Percentiles rank a stretch among this genome's conserved stretches.
phyloP scores from a whole-genome alignment of 495 filamentous ascomycete genomes.

The Penicillium antarcticum region DNA sequence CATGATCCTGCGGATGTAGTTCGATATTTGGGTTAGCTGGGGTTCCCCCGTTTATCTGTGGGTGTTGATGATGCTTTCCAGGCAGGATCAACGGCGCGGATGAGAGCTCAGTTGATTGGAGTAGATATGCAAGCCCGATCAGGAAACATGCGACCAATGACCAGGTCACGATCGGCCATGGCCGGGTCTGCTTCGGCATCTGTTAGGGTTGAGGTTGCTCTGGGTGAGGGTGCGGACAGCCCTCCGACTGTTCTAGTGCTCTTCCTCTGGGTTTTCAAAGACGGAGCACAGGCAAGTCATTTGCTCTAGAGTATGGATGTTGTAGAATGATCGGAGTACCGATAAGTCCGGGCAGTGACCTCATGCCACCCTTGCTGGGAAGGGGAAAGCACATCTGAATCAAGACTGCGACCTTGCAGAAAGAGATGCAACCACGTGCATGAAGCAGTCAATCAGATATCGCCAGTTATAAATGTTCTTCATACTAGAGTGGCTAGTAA shows the following conservation, averaged over 20 bases:
- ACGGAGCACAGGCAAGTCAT: background rate
- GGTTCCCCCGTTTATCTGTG: background rate
- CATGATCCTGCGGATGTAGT: slow-evolving; percentile 40
- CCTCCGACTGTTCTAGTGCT: background rate
- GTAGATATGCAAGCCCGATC: slow-evolving; percentile 16
- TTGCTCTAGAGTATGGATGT: background rate
- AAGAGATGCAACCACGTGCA: slow-evolving; percentile 4
- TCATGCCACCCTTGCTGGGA: slow-evolving; percentile 1
- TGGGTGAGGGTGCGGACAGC: background rate
- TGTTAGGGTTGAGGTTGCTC: background rate
- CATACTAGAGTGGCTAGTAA: too few relatives aligned
- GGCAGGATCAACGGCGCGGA: background rate
- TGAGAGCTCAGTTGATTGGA: background rate
- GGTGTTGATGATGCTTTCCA: background rate
- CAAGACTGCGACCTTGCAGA: slow-evolving; percentile 5
- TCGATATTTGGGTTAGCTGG: slow-evolving; percentile 23
- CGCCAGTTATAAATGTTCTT: background rate
- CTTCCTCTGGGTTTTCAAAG: background rate
- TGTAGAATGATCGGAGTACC: background rate
- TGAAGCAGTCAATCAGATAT: background rate
- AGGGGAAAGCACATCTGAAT: background rate
- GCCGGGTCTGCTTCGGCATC: background rate
- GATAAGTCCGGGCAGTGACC: background rate
- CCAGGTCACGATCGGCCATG: slow-evolving; percentile 9
- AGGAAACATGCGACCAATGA: slow-evolving; percentile 13